These are phyloP conservation scores for Canavalia ensiformis DNA, from an alignment of 306 rosid species.

Conservation along the genomic window DNA sequence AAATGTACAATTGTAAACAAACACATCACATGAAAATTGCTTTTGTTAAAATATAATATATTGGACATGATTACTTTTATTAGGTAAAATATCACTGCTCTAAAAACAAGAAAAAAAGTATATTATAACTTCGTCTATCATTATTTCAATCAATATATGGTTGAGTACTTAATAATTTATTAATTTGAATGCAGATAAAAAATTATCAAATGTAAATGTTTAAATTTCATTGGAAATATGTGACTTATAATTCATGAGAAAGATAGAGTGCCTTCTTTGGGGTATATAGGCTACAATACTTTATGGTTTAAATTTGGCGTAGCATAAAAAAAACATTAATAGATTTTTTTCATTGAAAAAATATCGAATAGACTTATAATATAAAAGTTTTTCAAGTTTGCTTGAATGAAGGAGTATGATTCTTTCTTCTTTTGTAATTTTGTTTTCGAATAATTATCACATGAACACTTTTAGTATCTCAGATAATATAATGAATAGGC, in stretches of 20 bases:
- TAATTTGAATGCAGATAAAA: neutral
- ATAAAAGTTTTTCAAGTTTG: neutral
- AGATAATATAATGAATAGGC: too few relatives aligned
- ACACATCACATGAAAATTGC: neutral
- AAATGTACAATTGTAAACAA: neutral
- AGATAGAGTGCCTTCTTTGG: neutral
- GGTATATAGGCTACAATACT: neutral
- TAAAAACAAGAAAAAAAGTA: too few relatives aligned
- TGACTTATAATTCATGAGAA: neutral
- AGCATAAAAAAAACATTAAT: neutral
- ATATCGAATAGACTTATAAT: neutral
- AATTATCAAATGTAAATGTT: neutral
- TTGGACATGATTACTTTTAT: slow-evolving; percentile 3
- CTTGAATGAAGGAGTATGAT: neutral
- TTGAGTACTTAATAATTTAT: neutral
- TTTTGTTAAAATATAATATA: neutral
- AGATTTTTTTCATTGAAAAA: neutral
- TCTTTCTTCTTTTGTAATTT: neutral
- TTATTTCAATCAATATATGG: neutral
- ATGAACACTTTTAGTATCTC: too few relatives aligned
- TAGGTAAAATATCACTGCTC: slow-evolving; percentile 36
- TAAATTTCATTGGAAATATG: neutral
- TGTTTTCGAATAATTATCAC: too few relatives aligned
- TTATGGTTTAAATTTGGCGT: neutral
- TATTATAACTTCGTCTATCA: too few relatives aligned